Base-by-base conservation (phyloP, 495 filamentous ascomycete species). In the Talaromyces wortmannii region DNA sequence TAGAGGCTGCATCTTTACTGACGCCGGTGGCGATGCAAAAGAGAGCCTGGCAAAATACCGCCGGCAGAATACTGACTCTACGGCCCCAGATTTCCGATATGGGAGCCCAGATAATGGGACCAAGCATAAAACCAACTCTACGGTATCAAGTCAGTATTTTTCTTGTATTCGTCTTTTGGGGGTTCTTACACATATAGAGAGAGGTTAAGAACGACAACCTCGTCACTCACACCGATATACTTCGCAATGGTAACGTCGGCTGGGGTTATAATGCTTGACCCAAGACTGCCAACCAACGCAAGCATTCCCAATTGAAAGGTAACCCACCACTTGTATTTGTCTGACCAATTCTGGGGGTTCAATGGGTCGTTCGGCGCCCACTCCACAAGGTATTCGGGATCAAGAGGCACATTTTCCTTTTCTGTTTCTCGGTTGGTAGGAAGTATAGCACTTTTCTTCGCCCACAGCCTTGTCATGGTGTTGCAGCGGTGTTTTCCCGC, bases 281-380 rank as follows among this genome's bases (percentile, higher is more conserved):
- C 78, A 36, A 79, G 62, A 61, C 71, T 76, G 12, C 71, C 76
- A 4, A 66, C 64, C n/a, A 81, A 59, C 15, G 79, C 75, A 12
- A 80, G 65, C 70, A 80, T 71, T 5, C 71, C 68, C 55, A 82
- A 55, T 45, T 76, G 75, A 36, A 78, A 71, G 4, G 78, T 78
- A 23, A 80, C 63, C 68, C 71, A 79, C 52, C 61, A 67, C 60
- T 78, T 81, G 56, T 77, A 78, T 7, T 7, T 15, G 10, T 55
- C 59, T 1, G 52, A 55, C 72, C 73, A 81, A 56, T 80, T 80
- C 31, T 69, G 65, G 4, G 79, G 79, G 52, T 81, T 82, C 23
- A 59, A 60, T 11, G 60, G 48, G 33, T 70, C 67, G 50, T 62
- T 48, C 15, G 33, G 36, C 32, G 53, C 56, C 56, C 56, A 53